Evolutionary conservation across 2,329 filamentous ascomycete genomes (phyloP).

Genomic region (Blumeriella jaapii): DNA sequence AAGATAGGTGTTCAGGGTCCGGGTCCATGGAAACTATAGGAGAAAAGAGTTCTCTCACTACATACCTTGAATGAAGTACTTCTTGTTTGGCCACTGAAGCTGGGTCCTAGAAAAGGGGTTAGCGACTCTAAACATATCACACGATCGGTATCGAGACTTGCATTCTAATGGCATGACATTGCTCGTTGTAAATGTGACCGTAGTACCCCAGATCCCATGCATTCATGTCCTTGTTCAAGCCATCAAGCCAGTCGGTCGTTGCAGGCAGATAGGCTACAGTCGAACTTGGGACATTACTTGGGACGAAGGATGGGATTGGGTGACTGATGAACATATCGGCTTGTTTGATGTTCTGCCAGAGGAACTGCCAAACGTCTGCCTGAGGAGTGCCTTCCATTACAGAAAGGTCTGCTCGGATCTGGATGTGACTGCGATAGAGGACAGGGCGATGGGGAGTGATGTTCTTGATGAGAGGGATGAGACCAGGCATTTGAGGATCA

Average conservation of each 20-base stretch:
- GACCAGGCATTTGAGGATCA: constrained; percentile 72
- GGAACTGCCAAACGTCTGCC: constrained; percentile 60
- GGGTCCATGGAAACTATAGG: no score
- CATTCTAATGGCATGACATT: constrained; percentile 49
- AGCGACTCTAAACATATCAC: not conserved
- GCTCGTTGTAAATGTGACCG: constrained; percentile 57
- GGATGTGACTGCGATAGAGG: constrained; percentile 73
- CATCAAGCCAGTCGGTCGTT: constrained; percentile 75
- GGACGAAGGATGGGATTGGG: constrained; percentile 66
- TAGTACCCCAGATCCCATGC: constrained; percentile 65
- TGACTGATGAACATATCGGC: constrained; percentile 76
- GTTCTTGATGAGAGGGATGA: constrained; percentile 65
- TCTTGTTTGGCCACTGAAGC: constrained; percentile 46
- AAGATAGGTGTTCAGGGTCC: no score
- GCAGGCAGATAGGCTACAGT: constrained; percentile 68
- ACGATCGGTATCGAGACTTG: constrained; percentile 23
- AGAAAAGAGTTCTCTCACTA: no score
- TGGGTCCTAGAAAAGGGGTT: constrained; percentile 35
- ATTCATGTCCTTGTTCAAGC: constrained; percentile 64
- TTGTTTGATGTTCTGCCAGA: constrained; percentile 59
- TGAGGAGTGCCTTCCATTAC: constrained; percentile 53
- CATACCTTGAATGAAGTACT: constrained; percentile 76
- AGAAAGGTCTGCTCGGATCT: constrained; percentile 65
- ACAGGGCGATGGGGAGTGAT: constrained; percentile 62
- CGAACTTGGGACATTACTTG: constrained; percentile 49